Conservation (phyloP, 2,329 filamentous ascomycete species). For the Ceratocystis cubensis region DNA sequence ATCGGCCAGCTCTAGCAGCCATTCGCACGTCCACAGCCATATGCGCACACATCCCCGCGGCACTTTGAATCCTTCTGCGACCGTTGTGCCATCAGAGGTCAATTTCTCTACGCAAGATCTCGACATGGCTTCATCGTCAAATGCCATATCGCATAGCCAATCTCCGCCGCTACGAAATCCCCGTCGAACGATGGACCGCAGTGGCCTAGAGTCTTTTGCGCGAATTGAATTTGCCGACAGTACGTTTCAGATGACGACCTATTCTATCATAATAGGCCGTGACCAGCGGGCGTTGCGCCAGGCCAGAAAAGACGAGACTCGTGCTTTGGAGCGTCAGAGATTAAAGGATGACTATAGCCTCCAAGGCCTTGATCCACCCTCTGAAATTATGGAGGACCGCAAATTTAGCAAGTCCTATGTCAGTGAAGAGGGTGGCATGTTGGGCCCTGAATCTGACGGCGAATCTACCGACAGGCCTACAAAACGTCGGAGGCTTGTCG, state of each 20-base stretch:
- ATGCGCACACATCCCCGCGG: slow-evolving; percentile 8
- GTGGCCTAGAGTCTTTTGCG: slow-evolving; percentile 43
- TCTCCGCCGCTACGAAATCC: neutral
- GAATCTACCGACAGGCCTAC: slow-evolving; percentile 33
- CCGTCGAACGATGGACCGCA: slow-evolving; percentile 1
- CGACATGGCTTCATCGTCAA: slow-evolving; percentile 11
- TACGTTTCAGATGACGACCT: slow-evolving; percentile 67
- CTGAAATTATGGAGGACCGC: slow-evolving; percentile 38
- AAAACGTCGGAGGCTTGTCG: slow-evolving; percentile 11
- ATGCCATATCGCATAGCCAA: neutral
- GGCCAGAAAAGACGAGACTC: slow-evolving; percentile 40
- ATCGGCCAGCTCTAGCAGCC: neutral
- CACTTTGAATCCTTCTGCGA: slow-evolving; percentile 12
- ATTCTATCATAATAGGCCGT: slow-evolving; percentile 58
- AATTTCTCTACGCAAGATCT: slow-evolving; percentile 7
- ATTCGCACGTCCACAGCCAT: slow-evolving; percentile 5
- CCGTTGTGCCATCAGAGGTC: slow-evolving; percentile 18
- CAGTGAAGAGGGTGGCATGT: slow-evolving; percentile 57
- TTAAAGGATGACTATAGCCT: slow-evolving; percentile 36
- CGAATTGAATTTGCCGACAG: slow-evolving; percentile 60
- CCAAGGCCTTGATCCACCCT: slow-evolving; percentile 39
- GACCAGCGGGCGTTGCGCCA: slow-evolving; percentile 49
- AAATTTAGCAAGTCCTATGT: slow-evolving; percentile 54
- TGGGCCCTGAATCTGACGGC: slow-evolving; percentile 49
- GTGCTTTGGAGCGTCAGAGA: slow-evolving; percentile 35